Evolutionary conservation across 768 basidiomycete species (phyloP).

Genomic region (Xerocomus potaroensis): DNA sequence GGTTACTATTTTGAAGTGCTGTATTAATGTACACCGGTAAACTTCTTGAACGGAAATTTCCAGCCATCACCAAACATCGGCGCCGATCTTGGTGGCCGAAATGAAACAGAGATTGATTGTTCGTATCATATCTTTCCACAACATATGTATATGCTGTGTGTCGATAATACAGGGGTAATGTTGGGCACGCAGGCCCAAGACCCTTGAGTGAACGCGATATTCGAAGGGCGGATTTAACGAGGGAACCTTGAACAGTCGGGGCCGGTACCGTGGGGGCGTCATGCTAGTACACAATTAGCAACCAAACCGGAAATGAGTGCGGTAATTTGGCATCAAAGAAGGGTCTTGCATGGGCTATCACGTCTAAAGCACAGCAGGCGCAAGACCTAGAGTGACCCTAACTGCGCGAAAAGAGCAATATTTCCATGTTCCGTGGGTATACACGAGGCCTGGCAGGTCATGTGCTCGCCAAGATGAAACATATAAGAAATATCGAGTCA

Average conservation of each 20-base stretch:
- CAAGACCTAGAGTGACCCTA: no score
- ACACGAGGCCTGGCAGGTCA: not conserved
- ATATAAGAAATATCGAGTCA: not conserved
- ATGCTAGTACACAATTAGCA: not conserved
- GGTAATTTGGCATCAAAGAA: no score
- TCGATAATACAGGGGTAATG: no score
- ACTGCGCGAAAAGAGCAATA: no score
- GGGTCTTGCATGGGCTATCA: no score
- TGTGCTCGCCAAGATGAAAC: not conserved
- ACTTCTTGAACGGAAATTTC: not conserved
- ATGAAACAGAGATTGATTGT: no score
- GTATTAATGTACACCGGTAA: not conserved
- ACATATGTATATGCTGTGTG: no score
- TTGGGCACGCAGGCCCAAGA: no score
- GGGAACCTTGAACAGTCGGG: conserved; percentile 3
- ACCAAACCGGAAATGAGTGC: conserved; percentile 7
- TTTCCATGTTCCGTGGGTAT: not conserved
- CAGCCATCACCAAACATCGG: conserved; percentile 1
- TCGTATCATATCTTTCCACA: no score
- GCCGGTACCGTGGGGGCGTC: not conserved
- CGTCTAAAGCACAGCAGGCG: not conserved
- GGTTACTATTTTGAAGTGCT: not conserved
- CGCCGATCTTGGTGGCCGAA: conserved; percentile 4
- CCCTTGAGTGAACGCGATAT: no score
- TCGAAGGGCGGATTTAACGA: not conserved